These are phyloP conservation scores for Taphrina pruni DNA, from an alignment of 1,139 yeast genomes.

Conservation along the genomic window DNA sequence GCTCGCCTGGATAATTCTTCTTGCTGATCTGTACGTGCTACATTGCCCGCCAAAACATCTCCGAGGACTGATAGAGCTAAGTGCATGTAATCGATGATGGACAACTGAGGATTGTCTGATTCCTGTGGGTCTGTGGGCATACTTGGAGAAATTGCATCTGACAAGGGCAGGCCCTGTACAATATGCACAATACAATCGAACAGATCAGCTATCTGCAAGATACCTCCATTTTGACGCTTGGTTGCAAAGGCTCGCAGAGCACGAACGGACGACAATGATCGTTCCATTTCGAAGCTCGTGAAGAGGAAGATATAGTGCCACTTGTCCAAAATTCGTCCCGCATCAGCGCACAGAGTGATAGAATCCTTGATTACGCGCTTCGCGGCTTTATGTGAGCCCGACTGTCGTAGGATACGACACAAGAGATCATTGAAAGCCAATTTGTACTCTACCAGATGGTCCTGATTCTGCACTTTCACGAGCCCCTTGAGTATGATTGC, in stretches of 20 bases:
- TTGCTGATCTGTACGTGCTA: conserved; percentile 1
- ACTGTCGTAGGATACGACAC: neutral
- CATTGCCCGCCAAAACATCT: conserved; percentile 21
- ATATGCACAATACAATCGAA: neutral
- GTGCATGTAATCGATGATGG: conserved; percentile 10
- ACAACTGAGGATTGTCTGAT: neutral
- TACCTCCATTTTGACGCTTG: neutral
- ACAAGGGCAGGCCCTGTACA: conserved; percentile 2
- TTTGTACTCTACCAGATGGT: neutral
- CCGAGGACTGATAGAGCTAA: conserved; percentile 15
- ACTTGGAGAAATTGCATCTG: neutral
- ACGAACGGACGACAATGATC: conserved; percentile 1
- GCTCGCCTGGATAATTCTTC: conserved; percentile 7
- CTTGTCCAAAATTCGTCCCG: neutral
- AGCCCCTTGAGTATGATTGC: conserved; percentile 11
- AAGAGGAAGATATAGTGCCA: conserved; percentile 27
- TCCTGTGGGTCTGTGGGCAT: neutral
- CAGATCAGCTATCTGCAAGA: conserved; percentile 7
- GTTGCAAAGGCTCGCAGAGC: conserved; percentile 13
- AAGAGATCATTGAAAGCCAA: conserved; percentile 8
- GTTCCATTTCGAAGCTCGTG: conserved; percentile 12
- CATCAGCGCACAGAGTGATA: neutral
- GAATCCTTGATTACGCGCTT: conserved; percentile 18
- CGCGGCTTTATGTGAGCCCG: conserved; percentile 8
- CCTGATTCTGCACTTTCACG: conserved; percentile 1